A percentile compares a stretch with the other conserved stretches of the same genome.
Conservation (phyloP, 2,329 filamentous ascomycete genomes). For the Alternaria incomplexa region DNA sequence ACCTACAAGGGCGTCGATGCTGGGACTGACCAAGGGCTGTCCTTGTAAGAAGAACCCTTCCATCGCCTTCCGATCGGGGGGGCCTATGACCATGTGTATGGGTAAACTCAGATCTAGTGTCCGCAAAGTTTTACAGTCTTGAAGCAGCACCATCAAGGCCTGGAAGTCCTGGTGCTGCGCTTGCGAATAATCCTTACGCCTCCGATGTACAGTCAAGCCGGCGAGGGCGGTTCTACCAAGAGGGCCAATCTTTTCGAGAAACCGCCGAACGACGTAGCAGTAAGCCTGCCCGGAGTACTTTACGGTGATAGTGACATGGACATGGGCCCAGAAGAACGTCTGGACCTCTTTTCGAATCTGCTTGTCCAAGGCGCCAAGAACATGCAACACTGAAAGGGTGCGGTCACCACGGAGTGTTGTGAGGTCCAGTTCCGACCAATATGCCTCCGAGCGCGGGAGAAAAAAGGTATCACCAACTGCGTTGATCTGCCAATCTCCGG, state of each 20-base stretch:
- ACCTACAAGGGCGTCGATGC: neutral
- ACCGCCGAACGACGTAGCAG: neutral
- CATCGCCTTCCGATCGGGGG: neutral
- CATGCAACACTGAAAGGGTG: neutral
- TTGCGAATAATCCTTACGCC: neutral
- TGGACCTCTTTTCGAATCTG: neutral
- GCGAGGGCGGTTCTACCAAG: neutral
- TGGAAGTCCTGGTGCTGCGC: neutral
- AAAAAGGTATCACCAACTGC: no score
- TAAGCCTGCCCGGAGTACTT: no score
- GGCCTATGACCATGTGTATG: neutral
- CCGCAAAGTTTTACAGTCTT: neutral
- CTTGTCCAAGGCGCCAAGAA: neutral
- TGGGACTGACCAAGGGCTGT: neutral
- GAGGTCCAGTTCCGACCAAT: no score
- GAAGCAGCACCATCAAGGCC: neutral
- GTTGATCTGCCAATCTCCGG: neutral
- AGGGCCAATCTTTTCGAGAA: neutral
- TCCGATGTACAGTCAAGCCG: neutral
- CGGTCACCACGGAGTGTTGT: no score
- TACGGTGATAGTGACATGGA: no score
- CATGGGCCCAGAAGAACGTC: neutral
- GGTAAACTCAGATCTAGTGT: neutral
- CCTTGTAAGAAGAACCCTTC: neutral
- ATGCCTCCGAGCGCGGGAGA: no score